Base-by-base conservation (phyloP, 805 yeast species). In the Myxozyma lipomycoides region DNA sequence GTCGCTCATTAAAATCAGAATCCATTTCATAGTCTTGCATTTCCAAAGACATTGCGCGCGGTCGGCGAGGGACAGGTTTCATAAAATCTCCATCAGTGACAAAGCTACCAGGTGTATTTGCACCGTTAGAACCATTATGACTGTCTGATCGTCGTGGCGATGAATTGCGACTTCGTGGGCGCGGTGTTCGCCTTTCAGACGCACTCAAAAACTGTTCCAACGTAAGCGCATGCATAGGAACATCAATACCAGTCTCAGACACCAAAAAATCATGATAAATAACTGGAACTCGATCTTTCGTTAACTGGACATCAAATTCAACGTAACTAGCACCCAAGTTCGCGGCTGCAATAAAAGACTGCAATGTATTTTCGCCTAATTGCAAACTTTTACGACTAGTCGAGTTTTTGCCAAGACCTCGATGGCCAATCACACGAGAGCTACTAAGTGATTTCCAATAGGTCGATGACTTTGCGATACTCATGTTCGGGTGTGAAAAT, bases 261-360 rank as follows among this genome's bases (percentile, higher is more conserved):
- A 91, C 96, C 39, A 87, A 67, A 64, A 91, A 91, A 65, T 91
- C 98, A 67, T 91, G 98, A 64, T 91, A 91, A 25, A 91, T 85
- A 4, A 91, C 98, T 2, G 98, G 97, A 9, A 87, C 82, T 58
- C 75, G 74, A 67, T 91, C 98, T 64, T 89, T 88, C 15, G 98
- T 91, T 60, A 91, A 73, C 65, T 91, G 98, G 41, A 91, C 98
- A 68, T 91, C 98, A 66, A 91, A 91, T 69, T 91, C 98, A 46
- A 91, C 97, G 63, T 91, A 91, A 2, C 95, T 84, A 1, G 98
- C 98, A 37, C 98, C 98, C 58, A 91, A 72, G 1, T 95, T 88
- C 0, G 97, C 95, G 0, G 98, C 98, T 10, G 96, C 95, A 64
- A 91, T 85, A 62, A 91, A 91, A 0, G 95, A 86, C 62, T 91